Evolutionary conservation across 257 asterid genomes (phyloP).

Genomic region (Cynanchum wilfordii): DNA sequence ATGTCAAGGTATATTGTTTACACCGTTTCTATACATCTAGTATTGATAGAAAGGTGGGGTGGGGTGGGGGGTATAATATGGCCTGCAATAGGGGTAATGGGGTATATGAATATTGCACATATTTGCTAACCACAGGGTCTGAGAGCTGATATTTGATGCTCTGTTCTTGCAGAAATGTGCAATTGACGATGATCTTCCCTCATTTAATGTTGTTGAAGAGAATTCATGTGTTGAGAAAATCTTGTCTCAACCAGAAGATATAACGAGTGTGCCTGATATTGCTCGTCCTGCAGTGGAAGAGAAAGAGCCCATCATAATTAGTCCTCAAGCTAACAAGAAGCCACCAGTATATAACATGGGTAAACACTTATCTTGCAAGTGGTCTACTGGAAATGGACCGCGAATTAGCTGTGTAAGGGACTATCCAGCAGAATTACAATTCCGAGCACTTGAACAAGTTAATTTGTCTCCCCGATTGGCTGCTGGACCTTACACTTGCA

Average conservation of each 20-base stretch:
- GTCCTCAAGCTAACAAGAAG: slow-evolving; percentile 16
- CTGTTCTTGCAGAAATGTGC: slow-evolving; percentile 61
- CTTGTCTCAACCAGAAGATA: slow-evolving; percentile 24
- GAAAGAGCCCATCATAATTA: slow-evolving; percentile 10
- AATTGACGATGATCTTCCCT: slow-evolving; percentile 63
- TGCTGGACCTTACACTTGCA: slow-evolving; percentile 25
- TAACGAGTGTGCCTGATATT: slow-evolving; percentile 5
- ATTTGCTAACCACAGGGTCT: background rate
- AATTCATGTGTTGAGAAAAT: slow-evolving; percentile 18
- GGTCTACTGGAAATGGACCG: slow-evolving; percentile 90
- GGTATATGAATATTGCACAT: too few species aligned
- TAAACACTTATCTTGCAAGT: slow-evolving; percentile 66
- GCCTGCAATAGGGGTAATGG: background rate
- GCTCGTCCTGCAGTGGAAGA: slow-evolving; percentile 19
- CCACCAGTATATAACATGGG: slow-evolving; percentile 35
- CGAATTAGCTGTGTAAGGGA: slow-evolving; percentile 91
- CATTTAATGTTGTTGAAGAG: slow-evolving; percentile 25
- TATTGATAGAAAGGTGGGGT: too few species aligned
- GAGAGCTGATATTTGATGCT: slow-evolving; percentile 13
- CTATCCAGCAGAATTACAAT: slow-evolving; percentile 72
- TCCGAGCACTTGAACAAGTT: slow-evolving; percentile 85
- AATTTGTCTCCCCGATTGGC: slow-evolving; percentile 79
- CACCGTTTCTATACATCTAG: background rate
- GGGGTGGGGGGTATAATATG: too few species aligned
- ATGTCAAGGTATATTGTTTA: slow-evolving; percentile 55